A percentile compares a stretch with the other conserved stretches of the same genome.
phyloP scores from a whole-genome alignment of 2,329 filamentous ascomycete species.

The Aspergillus jensenii region DNA sequence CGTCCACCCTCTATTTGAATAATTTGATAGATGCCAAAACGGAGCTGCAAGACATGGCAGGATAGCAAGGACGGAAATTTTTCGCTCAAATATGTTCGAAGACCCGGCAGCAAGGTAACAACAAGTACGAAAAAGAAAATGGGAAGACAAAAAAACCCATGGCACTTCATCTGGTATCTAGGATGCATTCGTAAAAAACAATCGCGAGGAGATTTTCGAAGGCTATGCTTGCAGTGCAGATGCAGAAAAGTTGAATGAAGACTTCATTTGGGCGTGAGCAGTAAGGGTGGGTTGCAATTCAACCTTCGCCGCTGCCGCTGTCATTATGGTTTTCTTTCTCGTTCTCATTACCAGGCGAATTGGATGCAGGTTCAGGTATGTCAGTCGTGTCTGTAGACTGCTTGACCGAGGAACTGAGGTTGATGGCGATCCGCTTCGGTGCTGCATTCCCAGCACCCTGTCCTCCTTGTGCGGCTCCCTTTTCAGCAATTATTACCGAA shows the following conservation, averaged over 20 bases:
- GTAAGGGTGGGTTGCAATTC: conserved; percentile 11
- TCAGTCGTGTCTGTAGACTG: conserved; percentile 16
- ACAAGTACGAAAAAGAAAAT: neutral
- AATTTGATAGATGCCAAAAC: neutral
- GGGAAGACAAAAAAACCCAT: conserved; percentile 7
- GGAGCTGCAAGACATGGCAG: neutral
- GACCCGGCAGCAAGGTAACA: neutral
- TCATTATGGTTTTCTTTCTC: conserved; percentile 30
- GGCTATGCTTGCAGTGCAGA: conserved; percentile 12
- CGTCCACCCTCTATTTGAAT: neutral
- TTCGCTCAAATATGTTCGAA: neutral
- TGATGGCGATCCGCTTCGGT: conserved; percentile 43
- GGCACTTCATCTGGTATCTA: conserved; percentile 29
- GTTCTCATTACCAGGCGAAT: conserved; percentile 27
- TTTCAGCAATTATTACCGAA: conserved; percentile 26
- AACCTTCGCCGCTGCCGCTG: conserved; percentile 22
- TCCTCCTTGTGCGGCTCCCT: conserved; percentile 20
- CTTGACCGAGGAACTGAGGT: conserved; percentile 32
- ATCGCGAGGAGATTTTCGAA: conserved; percentile 1
- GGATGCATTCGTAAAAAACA: conserved; percentile 21
- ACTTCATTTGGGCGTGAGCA: neutral
- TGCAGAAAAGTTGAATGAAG: conserved; percentile 2
- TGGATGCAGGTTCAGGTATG: conserved; percentile 13
- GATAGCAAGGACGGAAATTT: neutral
- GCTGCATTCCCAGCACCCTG: conserved; percentile 17